Conservation (phyloP, 2,329 filamentous ascomycete species). For the Beauveria sp. region DNA sequence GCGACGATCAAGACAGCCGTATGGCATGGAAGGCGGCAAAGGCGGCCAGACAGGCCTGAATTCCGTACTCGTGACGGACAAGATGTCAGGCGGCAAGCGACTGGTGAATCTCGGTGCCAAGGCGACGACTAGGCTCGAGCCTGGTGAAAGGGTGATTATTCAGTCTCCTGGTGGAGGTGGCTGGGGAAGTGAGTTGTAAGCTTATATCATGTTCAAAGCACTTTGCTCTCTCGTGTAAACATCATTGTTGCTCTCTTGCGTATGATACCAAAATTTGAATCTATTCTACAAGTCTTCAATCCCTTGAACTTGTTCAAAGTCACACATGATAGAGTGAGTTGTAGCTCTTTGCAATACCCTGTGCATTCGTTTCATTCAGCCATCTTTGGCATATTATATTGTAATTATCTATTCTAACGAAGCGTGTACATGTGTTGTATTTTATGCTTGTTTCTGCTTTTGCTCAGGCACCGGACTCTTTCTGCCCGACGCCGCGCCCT, state of each 20-base stretch:
- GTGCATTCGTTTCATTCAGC: no score
- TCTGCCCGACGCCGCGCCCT: slow-evolving; percentile 20
- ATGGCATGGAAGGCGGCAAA: slow-evolving; percentile 64
- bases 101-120: slow-evolving; percentile 52
- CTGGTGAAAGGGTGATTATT: slow-evolving; percentile 54
- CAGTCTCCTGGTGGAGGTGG: slow-evolving; percentile 56
- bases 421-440: background rate
- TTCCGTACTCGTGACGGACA: slow-evolving; percentile 14
- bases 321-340: no score
- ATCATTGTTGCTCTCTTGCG: background rate
- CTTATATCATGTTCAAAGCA: background rate
- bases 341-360: no score
- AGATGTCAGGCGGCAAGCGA: slow-evolving; percentile 19
- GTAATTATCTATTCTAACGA: background rate
- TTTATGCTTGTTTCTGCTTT: background rate
- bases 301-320: no score
- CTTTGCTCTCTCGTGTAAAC: background rate
- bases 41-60: slow-evolving; percentile 63
- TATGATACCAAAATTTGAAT: no score
- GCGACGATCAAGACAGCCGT: slow-evolving; percentile 63
- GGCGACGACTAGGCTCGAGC: slow-evolving; percentile 49
- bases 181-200: slow-evolving; percentile 36
- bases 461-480: slow-evolving; percentile 20
- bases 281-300: no score
- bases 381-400: background rate